Conservation (phyloP, 2,329 filamentous ascomycete genomes). For the Botrytis deweyae region DNA sequence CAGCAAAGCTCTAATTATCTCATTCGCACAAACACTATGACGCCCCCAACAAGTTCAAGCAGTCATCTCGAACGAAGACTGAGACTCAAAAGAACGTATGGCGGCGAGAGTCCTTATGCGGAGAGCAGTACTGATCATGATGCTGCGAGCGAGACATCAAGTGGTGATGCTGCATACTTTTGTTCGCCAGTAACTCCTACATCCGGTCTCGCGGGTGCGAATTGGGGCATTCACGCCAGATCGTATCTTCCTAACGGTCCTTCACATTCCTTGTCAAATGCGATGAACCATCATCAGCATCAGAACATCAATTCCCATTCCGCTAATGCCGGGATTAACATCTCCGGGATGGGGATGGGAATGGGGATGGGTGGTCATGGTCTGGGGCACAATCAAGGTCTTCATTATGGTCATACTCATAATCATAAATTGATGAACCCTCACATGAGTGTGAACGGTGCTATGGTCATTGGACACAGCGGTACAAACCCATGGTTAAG, state of each 20-base stretch:
- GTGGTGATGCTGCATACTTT: conserved; percentile 31
- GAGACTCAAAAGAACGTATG: conserved; percentile 40
- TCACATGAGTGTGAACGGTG: not conserved
- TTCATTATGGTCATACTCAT: not conserved
- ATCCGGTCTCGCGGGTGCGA: not conserved
- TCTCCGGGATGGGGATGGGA: conserved; percentile 12
- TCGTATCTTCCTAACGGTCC: not conserved
- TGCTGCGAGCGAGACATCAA: conserved; percentile 31
- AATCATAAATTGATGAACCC: conserved; percentile 6
- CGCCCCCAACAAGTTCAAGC: conserved; percentile 26
- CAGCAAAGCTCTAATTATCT: conserved; percentile 11
- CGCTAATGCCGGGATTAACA: conserved; percentile 31
- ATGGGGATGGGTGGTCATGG: not conserved
- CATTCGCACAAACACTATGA: conserved; percentile 15
- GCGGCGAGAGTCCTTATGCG: conserved; percentile 44
- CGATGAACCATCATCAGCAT: conserved; percentile 26
- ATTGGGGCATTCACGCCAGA: not conserved
- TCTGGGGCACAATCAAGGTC: not conserved
- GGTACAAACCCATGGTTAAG: conserved; percentile 46
- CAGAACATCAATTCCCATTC: conserved; percentile 35
- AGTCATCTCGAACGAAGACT: conserved; percentile 31
- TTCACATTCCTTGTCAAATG: conserved; percentile 5
- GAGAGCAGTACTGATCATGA: conserved; percentile 46
- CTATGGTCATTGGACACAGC: not conserved
- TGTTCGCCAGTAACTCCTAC: conserved; percentile 33